Base-by-base conservation (phyloP, 2,329 filamentous ascomycete genomes). In the Botryotinia globosa region DNA sequence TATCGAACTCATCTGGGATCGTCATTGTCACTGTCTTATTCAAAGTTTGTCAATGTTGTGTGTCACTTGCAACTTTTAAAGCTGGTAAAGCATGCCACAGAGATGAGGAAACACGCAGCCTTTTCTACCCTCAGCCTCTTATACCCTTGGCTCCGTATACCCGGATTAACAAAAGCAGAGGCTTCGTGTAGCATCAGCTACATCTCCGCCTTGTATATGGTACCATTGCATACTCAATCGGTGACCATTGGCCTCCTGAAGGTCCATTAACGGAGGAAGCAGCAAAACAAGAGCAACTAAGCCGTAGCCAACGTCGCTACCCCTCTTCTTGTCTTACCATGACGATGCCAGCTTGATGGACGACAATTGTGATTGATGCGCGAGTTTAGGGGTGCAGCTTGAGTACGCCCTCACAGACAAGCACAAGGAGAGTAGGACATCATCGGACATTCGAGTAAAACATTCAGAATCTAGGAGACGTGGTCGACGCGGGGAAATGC, bases 1-100 rank as follows among this genome's bases (percentile, higher is more conserved):
- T 82, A 76, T 87, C 86, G 37, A 87, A 84, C 77, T 86, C 85
- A 63, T 79, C 78, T 45, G 77, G 77, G 32, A 78, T 74, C 14
- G 77, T 78, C 78, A 79, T 79, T 5, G 45, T 72, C n/a, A 12
- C 10, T 48, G 4, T 37, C 12, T 48, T 20, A 34, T 34, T 42
- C 5, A 29, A 45, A 32, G 25, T 25, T 4, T 58, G 6, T 18
- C 42, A 29, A 37, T 59, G 14, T 61, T 32, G 48, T 22, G 9
- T 25, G 14, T 22, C 22, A 42, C 37, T 44, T 54, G 29, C 22
- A 58, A 39, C 16, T 66, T 29, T 12, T 14, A 14, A 56, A 34
- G 54, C 3, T 37, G 10, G 4, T 45, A 16, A 42, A 25, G 18
- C 6, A 18, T 59, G 5, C 25, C 9, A 48, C 25, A 58, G 44